These are phyloP conservation scores for Posidonia australis DNA, from an alignment of 106 monocot genomes.

Conservation along the genomic window DNA sequence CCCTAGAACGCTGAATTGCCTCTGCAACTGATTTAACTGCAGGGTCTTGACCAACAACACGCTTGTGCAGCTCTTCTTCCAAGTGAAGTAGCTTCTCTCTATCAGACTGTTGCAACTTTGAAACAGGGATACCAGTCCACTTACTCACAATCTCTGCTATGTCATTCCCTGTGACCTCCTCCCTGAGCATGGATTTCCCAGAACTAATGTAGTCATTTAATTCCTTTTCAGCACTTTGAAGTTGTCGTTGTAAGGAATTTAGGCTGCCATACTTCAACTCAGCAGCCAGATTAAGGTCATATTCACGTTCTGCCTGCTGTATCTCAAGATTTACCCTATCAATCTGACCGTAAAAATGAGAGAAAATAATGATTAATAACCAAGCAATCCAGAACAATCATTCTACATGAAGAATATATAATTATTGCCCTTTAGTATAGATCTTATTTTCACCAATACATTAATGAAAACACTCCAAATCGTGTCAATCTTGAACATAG, in stretches of 20 bases:
- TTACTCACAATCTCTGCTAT: constrained; percentile 97
- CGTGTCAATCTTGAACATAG: too few relatives aligned
- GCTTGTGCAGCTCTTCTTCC: constrained; percentile 92
- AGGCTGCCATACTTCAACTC: constrained; percentile 97
- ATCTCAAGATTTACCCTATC: constrained; percentile 98
- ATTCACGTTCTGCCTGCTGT: constrained; percentile 93
- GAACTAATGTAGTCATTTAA: constrained; percentile 78
- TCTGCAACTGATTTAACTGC: constrained; percentile 88
- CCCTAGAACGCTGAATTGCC: constrained; percentile 89
- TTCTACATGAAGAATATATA: too few relatives aligned
- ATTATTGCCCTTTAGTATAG: too few relatives aligned
- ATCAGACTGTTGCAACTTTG: constrained; percentile 93
- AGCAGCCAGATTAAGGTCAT: constrained; percentile 92
- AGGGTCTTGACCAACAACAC: constrained; percentile 91
- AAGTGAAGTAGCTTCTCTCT: constrained; percentile 83
- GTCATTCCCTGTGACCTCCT: constrained; percentile 85
- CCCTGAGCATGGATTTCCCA: constrained; percentile 93
- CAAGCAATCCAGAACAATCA: background rate
- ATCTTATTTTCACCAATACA: too few relatives aligned
- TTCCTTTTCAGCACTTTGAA: constrained; percentile 71
- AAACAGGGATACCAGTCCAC: constrained; percentile 97
- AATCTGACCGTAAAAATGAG: constrained; percentile 41
- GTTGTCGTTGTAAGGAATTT: constrained; percentile 78
- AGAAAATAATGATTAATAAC: background rate
- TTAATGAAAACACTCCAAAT: too few relatives aligned